Evolutionary conservation across 2,329 filamentous ascomycete genomes (phyloP).

Genomic region (Talaromyces funiculosus): DNA sequence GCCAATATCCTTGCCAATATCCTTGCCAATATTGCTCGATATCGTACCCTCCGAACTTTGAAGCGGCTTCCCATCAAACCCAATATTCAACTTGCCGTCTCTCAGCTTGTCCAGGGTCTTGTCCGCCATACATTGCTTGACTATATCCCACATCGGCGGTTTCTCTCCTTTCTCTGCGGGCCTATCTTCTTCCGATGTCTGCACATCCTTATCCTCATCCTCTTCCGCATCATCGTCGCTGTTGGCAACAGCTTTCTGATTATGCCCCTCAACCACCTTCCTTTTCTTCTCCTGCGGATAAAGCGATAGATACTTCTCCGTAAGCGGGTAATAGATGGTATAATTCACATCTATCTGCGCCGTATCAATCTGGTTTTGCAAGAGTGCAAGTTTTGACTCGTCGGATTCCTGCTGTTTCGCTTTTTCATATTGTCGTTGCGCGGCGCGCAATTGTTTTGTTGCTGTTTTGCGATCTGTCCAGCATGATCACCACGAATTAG

Average conservation of each 20-base stretch:
- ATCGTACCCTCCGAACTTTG: background rate
- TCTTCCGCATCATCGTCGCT: background rate
- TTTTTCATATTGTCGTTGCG: slow-evolving; percentile 31
- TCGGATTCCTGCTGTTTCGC: slow-evolving; percentile 24
- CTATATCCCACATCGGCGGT: slow-evolving; percentile 40
- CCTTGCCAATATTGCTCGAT: background rate
- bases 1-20: background rate
- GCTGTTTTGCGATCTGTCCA: slow-evolving; percentile 38
- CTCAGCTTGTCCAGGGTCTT: slow-evolving; percentile 39
- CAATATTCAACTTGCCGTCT: slow-evolving; percentile 34
- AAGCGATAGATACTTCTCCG: slow-evolving; percentile 54
- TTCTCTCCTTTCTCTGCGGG: slow-evolving; percentile 20
- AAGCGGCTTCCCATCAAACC: slow-evolving; percentile 15
- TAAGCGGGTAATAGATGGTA: slow-evolving; percentile 56
- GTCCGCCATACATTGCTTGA: slow-evolving; percentile 42
- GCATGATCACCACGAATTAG: background rate
- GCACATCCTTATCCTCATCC: slow-evolving; percentile 12
- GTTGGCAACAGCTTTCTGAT: background rate
- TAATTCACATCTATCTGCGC: slow-evolving; percentile 58
- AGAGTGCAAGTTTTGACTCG: slow-evolving; percentile 21
- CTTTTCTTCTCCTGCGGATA: slow-evolving; percentile 39
- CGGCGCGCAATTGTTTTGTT: slow-evolving; percentile 34
- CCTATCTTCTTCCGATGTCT: slow-evolving; percentile 9
- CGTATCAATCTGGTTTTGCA: slow-evolving; percentile 39
- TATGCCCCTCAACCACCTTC: slow-evolving; percentile 16